Base-by-base conservation (phyloP, 352 stramenopile genomes). In the Globisporangium emineosum region DNA sequence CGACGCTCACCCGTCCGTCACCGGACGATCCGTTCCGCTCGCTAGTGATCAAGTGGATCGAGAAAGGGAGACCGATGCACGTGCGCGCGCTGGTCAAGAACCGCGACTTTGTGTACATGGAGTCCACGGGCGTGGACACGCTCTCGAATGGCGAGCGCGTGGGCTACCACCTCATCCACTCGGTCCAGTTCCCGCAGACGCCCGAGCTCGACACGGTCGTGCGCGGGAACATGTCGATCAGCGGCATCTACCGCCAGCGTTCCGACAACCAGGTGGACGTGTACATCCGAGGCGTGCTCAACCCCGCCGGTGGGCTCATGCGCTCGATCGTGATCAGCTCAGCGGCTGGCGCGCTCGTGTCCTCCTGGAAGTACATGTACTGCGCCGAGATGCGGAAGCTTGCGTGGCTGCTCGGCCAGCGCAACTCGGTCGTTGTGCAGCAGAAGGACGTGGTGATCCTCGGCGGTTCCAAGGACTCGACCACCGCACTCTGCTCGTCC, bases 381-480 rank as follows among this genome's bases (percentile, higher is more conserved):
- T 91, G 79, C 62, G 75, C 72, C 7, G 76, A 78, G n/a, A 86
- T 87, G 78, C 83, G 83, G 50, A 91, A 89, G 60, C 78, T 89
- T 17, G 61, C 77, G 61, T 90, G 60, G 40, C 67, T 67, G 21
- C 53, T 56, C 1, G 13, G 54, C 10, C 53, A 62, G 61, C 61
- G 57, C 53, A 45, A 59, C 32, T 59, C 53, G 53, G 33, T 59
- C n/a, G 54, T 60, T 23, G 54, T 71, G 33, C 42, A 66, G 45
- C 61, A 71, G n/a, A 56, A 56, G 25, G 50, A 56, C 50, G 50
- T 56, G 50, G 50, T 56, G 27, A 13, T 56, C 50, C 27, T 56
- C 13, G 50, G 50, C 0, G 8, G 25, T 17, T 33, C 23, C 63
- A 64, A 9, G 54, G 56, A 12, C 60, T 21, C 67, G 0, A 65